Evolutionary conservation across 495 filamentous ascomycete genomes (phyloP), one percentile per base, ranked within the genome.

Genomic region (Penicillium pulvis): DNA sequence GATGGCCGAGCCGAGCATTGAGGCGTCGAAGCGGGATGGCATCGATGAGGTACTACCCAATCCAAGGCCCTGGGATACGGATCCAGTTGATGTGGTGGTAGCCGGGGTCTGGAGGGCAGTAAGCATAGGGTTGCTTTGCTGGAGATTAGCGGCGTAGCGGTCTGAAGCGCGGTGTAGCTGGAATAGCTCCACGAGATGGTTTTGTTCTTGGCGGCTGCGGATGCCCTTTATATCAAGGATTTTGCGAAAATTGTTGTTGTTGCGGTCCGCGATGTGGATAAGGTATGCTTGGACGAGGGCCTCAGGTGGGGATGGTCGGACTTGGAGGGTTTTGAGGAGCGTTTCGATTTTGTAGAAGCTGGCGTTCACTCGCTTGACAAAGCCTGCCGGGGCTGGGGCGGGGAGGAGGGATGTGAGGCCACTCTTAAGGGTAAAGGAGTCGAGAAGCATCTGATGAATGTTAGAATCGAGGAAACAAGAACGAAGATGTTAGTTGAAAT

Each of bases 261-360:
- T 92, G 49, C 85, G 83, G 77, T 96, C 92, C 64, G 87, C 90
- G 61, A 98, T 92, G 75, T 96, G 90, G 69, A 95, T 91, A 33
- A 98, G 85, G 73, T 98, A 98, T 47, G 93, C 95, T 76, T 97
- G 94, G 3, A 98, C 92, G 30, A 98, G 87, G 6, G 90, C 94
- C 76, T 98, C 94, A 2, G 92, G 85, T 1, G 94, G 95, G 11
- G 86, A 89, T 23, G 92, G 87, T 16, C 91, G 91, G 20, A 98
- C 95, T 75, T 98, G 94, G 8, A 98, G 85, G 1, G 94, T 98
- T 71, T 98, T 98, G 63, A 98, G 89, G 42, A 98, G 84, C 0
- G 90, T 87, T 72, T 97, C 93, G 59, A 98, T 85, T 62, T 92
- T 92, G 33, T 85, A 83, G 81, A 94, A 93, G 74, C 83, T 88